phyloP scores from a whole-genome alignment of 2,329 filamentous ascomycete genomes.

The Exserohilum turcica region DNA sequence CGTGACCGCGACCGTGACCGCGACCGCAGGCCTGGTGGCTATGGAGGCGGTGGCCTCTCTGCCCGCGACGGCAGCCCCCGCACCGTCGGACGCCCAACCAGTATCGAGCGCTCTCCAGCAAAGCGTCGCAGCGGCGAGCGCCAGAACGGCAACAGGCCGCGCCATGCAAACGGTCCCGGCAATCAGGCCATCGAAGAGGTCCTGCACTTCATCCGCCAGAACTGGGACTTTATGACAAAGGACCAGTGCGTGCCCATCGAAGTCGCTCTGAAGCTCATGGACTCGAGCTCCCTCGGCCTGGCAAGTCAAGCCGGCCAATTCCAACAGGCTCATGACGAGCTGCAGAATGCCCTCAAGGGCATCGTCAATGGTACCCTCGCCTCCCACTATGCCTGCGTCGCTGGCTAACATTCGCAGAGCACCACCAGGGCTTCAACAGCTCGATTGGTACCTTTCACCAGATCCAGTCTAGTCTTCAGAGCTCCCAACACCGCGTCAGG shows the following conservation, averaged over 20 bases:
- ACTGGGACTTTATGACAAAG: slow-evolving; percentile 91
- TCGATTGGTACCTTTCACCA: slow-evolving; percentile 99
- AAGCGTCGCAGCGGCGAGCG: slow-evolving; percentile 50
- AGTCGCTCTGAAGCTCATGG: slow-evolving; percentile 91
- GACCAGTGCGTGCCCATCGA: slow-evolving; percentile 91
- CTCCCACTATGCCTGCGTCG: too few relatives aligned
- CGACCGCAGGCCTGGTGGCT: slow-evolving; percentile 42
- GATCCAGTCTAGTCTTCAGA: slow-evolving; percentile 90
- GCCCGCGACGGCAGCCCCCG: slow-evolving; percentile 33
- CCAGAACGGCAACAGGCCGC: slow-evolving; percentile 31
- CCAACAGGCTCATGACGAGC: slow-evolving; percentile 77
- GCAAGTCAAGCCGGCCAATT: slow-evolving; percentile 89
- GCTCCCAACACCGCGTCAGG: slow-evolving; percentile 84
- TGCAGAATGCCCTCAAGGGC: slow-evolving; percentile 90
- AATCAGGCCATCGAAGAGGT: slow-evolving; percentile 60
- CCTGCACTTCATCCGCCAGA: slow-evolving; percentile 79
- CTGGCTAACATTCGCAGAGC: slow-evolving; percentile 60
- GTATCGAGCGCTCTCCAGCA: slow-evolving; percentile 51
- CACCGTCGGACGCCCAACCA: slow-evolving; percentile 43
- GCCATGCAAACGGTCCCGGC: slow-evolving; percentile 42
- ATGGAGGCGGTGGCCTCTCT: slow-evolving; percentile 38
- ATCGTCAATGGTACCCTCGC: slow-evolving; percentile 74
- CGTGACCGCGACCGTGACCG: slow-evolving; percentile 10
- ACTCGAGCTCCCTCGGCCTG: slow-evolving; percentile 88
- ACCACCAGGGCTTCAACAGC: slow-evolving; percentile 98